Conservation (phyloP, 2,329 filamentous ascomycete species). For the Aurifilum marmelostoma region DNA sequence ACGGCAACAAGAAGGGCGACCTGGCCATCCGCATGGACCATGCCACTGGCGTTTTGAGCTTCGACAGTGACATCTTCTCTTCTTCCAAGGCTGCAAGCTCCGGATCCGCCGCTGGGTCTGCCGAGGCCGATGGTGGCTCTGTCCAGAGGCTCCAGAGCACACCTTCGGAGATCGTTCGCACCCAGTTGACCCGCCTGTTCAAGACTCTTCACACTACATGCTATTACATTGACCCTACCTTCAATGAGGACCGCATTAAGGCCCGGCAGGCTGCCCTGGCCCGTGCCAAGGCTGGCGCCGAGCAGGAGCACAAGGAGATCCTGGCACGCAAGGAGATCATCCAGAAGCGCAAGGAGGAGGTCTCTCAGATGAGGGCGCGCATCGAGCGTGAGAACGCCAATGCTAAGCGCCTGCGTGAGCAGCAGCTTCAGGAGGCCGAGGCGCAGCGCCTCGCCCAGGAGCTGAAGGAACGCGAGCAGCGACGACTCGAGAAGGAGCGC, state of each 20-base stretch:
- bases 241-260: conserved; percentile 79
- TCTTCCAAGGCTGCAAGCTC: conserved; percentile 90
- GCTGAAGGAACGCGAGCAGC: conserved; percentile 86
- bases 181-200: conserved; percentile 87
- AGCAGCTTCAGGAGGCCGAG: conserved; percentile 88
- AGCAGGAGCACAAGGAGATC: conserved; percentile 85
- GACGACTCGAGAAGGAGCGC: conserved; percentile 82
- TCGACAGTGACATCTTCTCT: conserved; percentile 97
- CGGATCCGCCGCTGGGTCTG: conserved; percentile 82
- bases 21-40: conserved; percentile 95
- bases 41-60: conserved; percentile 91
- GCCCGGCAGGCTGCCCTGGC: conserved; percentile 79
- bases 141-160: conserved; percentile 97
- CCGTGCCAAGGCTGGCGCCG: conserved; percentile 84
- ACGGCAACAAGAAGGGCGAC: conserved; percentile 99
- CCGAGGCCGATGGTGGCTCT: conserved; percentile 80
- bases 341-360: conserved; percentile 94
- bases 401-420: conserved; percentile 82
- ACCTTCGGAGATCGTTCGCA: conserved; percentile 94
- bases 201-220: conserved; percentile 91
- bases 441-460: conserved; percentile 88
- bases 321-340: conserved; percentile 88
- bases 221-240: conserved; percentile 91
- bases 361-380: conserved; percentile 83
- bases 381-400: conserved; percentile 92